Evolutionary conservation across 345 rosid species (phyloP).

Genomic region (Viola odorata): DNA sequence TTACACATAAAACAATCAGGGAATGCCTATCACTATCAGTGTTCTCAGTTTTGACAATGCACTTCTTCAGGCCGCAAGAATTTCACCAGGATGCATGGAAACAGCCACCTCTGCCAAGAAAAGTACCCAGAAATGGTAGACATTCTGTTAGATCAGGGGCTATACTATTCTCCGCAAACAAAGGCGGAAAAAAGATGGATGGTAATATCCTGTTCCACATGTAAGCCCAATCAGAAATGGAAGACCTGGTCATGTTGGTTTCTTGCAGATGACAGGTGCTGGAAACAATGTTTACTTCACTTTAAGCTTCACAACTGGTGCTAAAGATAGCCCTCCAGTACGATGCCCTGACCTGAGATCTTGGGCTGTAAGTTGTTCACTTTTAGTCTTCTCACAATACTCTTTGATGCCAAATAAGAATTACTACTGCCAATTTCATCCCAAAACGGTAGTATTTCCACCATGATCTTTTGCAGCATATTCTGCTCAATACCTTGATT

Average conservation of each 20-base stretch:
- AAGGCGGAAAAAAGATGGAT: no score
- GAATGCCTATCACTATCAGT: no score
- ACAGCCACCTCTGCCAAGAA: no score
- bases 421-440: constrained; percentile 19
- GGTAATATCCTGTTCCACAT: no score
- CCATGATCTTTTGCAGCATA: constrained; percentile 43
- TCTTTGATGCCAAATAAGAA: constrained; percentile 18
- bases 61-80: no score
- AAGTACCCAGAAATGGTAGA: no score
- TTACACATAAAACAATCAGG: no score
- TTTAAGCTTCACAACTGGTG: background rate
- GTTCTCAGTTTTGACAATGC: no score
- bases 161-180: no score
- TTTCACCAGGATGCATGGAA: no score
- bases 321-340: constrained; percentile 55
- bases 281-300: background rate
- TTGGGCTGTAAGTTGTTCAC: constrained; percentile 42
- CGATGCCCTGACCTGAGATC: constrained; percentile 34
- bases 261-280: no score
- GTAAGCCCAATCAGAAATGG: background rate
- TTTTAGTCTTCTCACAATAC: constrained; percentile 31
- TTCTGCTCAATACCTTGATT: constrained; percentile 42
- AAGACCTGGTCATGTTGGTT: background rate
- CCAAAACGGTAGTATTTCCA: constrained; percentile 68
- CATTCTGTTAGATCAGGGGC: no score